Evolutionary conservation across 78 protist genomes (phyloP), one percentile per base, ranked within the genome.

Genomic region (Dictyostelium discoideum): DNA sequence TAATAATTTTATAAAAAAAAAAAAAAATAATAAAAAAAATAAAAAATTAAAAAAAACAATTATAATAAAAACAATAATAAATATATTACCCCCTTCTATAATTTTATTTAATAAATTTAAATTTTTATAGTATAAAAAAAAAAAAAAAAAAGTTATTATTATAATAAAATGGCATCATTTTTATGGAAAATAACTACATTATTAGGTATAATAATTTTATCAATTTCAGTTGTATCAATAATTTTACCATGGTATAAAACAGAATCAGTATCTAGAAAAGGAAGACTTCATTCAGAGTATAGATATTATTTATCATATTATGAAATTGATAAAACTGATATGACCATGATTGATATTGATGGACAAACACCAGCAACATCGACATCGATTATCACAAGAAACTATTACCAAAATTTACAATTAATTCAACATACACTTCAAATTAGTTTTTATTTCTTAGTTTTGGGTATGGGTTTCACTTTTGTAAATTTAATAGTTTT

Each of bases 221-320:
- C 83, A 77, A 40, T 77, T 8, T 77, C 83, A 40, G 50, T 18
- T 29, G 50, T 40, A 77, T 77, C 83, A 77, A 40, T 77, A 18
- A 40, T 77, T 18, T 40, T 77, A 20, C 83, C 83, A 77, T 77
- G 83, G 83, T 77, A 77, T 77, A 26, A 77, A 18, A 77, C 40
- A 13, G 40, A 77, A 6, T 40, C 83, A 5, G 60, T 40, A 40
- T 32, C 39, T 13, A 40, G 29, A 77, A 32, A 26, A 77, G 44
- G 44, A 26, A 29, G 7, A 77, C 5, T 77, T 39, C 39, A 26
- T 5, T 29, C 26, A 32, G 83, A 77, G 40, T 32, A 77, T 14
- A 77, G 50, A 77, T 77, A 40, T 37, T 77, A 32, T 77, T 14
- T 77, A 40, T 18, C 32, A 3, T 40, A 77, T 40, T 77, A 40